phyloP scores from a whole-genome alignment of 2,329 filamentous ascomycete species.

The Pyrenophora graminea region DNA sequence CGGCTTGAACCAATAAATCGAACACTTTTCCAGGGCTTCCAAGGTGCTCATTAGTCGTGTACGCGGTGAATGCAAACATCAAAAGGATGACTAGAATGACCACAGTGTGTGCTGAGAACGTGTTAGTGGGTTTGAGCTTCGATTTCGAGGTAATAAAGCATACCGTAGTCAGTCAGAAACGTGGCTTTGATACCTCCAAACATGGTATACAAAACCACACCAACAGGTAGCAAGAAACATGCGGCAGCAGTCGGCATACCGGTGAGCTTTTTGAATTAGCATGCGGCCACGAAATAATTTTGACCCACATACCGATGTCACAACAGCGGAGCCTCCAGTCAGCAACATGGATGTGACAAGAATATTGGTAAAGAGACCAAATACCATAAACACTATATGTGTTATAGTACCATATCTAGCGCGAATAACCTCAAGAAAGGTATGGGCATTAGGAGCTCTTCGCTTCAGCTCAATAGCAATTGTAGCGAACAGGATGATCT shows the following conservation, averaged over 20 bases:
- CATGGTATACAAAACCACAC: constrained; percentile 79
- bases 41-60: constrained; percentile 71
- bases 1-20: constrained; percentile 73
- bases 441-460: constrained; percentile 83
- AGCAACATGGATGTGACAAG: constrained; percentile 88
- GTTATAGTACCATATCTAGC: constrained; percentile 75
- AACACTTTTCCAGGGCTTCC: constrained; percentile 79
- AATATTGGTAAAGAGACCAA: constrained; percentile 80
- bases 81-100: constrained; percentile 83
- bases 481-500: constrained; percentile 83
- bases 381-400: constrained; percentile 79
- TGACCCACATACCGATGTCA: constrained; percentile 30
- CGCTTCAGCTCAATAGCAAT: constrained; percentile 88
- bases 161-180: constrained; percentile 72
- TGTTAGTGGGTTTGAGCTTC: background rate
- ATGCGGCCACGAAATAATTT: constrained; percentile 19
- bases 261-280: constrained; percentile 63
- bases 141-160: background rate
- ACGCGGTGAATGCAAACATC: constrained; percentile 81
- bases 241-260: constrained; percentile 79
- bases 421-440: constrained; percentile 79
- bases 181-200: constrained; percentile 72
- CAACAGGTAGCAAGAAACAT: constrained; percentile 80
- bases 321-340: constrained; percentile 78
- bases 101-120: constrained; percentile 70